Percentiles rank a stretch among this genome's conserved stretches.
Conservation (phyloP, 176 grass and related monocot genomes). For the Eragrostis nindensis region DNA sequence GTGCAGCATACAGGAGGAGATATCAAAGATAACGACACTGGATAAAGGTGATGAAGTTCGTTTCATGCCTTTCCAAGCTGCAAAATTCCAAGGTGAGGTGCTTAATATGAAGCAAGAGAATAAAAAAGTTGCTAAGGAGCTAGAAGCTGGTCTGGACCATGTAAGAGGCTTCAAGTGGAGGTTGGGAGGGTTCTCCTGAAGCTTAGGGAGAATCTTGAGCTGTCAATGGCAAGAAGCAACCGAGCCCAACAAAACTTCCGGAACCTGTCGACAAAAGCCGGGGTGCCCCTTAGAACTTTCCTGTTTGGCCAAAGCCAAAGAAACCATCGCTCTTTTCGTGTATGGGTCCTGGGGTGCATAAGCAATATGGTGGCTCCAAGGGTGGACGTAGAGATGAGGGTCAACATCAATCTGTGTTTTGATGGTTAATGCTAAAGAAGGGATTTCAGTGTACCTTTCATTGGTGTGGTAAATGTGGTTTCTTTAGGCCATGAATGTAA, state of each 20-base stretch:
- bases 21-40: constrained; percentile 48
- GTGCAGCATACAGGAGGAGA: constrained; percentile 68
- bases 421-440: constrained; percentile 27
- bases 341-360: constrained; percentile 79
- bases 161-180: constrained; percentile 71
- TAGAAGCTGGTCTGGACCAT: constrained; percentile 66
- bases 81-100: constrained; percentile 75
- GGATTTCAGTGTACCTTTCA: constrained; percentile 29
- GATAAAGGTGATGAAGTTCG: constrained; percentile 40
- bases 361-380: constrained; percentile 67
- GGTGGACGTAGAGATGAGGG: constrained; percentile 54
- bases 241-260: constrained; percentile 59
- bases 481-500: constrained; percentile 48
- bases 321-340: constrained; percentile 83
- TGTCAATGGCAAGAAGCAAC: constrained; percentile 58
- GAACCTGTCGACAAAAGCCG: constrained; percentile 64
- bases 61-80: constrained; percentile 57
- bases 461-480: constrained; percentile 26
- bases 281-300: constrained; percentile 78
- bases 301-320: constrained; percentile 83
- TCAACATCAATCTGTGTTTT: constrained; percentile 15
- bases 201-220: constrained; percentile 54
- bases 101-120: constrained; percentile 79
- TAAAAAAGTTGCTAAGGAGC: constrained; percentile 70
- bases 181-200: constrained; percentile 59